Base-by-base conservation (phyloP, 78 protist genomes). In the Polysphondylium violaceum region DNA sequence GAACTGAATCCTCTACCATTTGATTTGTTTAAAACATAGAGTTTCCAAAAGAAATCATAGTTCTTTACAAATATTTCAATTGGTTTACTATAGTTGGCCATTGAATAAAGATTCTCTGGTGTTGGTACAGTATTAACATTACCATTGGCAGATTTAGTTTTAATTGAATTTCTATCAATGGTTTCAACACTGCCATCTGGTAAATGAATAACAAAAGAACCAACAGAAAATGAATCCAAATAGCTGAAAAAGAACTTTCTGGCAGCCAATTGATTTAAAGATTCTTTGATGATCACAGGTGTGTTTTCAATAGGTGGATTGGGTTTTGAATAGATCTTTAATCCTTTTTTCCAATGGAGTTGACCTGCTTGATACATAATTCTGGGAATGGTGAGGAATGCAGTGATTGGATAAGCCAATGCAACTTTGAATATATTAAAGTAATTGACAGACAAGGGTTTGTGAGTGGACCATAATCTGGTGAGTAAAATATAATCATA, bases 31-130 rank as follows among this genome's bases (percentile, higher is more conserved):
- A 44, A 61, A 25, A 78, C 43, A 78, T 60, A 78, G 12, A 78
- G 47, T 36, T 78, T 78, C 63, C 76, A 64, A 65, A 56, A 78
- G 88, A 78, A 78, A 35, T 78, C 88, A 78, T 65, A 61, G n/a
- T 61, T 65, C 29, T 25, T 29, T 36, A 76, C 51, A 12, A 3
- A 41, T 2, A 78, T 19, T 50, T 41, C 21, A n/a, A 78, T 78
- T 21, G 74, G 74, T 44, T 76, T 33, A 16, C n/a, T 40, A 0
- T 40, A 36, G 25, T 75, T 64, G 21, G 36, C 17, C 14, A 9
- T n/a, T n/a, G n/a, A n/a, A n/a, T n/a, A n/a, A n/a, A n/a, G n/a
- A 56, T 73, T 73, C 61, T 55, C 47, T 47, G 79, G 79, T 56
- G 3, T 56, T 51, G 79, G 79, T 2, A 2, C 31, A 9, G 35